Evolutionary conservation across 2,329 filamentous ascomycete genomes (phyloP).

Genomic region (Arthrobotrys sphaeroides): DNA sequence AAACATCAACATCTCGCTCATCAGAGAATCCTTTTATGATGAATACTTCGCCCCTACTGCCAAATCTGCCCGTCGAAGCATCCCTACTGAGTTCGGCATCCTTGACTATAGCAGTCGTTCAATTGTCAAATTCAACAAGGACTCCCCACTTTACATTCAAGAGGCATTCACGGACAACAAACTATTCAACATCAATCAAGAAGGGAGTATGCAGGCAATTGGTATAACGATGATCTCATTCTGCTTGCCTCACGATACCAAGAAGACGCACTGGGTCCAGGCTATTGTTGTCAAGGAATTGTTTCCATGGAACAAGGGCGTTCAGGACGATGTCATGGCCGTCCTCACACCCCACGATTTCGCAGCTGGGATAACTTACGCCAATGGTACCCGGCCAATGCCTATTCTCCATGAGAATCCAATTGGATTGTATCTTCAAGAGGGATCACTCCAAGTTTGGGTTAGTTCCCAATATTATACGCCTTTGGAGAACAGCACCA

Average conservation of each 20-base stretch:
- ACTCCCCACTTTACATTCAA: conserved; percentile 35
- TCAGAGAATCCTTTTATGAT: conserved; percentile 39
- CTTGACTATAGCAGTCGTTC: conserved; percentile 26
- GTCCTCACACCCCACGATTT: conserved; percentile 18
- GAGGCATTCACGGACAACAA: conserved; percentile 1
- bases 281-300: conserved; percentile 34
- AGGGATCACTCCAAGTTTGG: conserved; percentile 40
- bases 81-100: conserved; percentile 38
- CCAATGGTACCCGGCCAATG: not conserved
- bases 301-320: conserved; percentile 27
- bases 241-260: conserved; percentile 32
- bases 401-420: conserved; percentile 23
- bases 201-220: conserved; percentile 33
- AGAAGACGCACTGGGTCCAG: conserved; percentile 39
- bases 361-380: conserved; percentile 16
- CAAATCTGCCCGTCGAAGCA: not conserved
- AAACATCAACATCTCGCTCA: conserved; percentile 15
- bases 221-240: conserved; percentile 43
- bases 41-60: conserved; percentile 29
- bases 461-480: conserved; percentile 8
- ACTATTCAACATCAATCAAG: conserved; percentile 28
- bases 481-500: not conserved
- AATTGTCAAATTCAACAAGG: conserved; percentile 46
- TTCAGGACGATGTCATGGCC: conserved; percentile 24
- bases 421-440: conserved; percentile 19